phyloP scores from a whole-genome alignment of 106 monocot species.

The Acorus gramineus region DNA sequence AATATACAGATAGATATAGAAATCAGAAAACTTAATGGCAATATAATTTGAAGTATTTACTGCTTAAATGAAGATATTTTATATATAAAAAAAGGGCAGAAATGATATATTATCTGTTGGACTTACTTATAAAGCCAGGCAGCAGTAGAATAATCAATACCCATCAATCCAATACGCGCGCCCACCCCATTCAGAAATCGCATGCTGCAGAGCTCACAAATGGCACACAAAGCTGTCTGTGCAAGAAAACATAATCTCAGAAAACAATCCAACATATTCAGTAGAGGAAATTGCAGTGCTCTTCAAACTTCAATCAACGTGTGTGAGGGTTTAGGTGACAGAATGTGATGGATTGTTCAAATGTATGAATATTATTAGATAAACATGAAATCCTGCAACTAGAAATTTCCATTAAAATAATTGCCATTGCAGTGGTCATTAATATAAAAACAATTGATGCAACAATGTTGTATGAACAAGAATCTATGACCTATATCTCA shows the following conservation, averaged over 20 bases:
- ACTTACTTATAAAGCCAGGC: slow-evolving; percentile 74
- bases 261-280: not conserved
- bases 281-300: too few relatives aligned
- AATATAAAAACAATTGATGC: too few relatives aligned
- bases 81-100: not conserved
- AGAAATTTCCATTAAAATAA: too few relatives aligned
- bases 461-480: too few relatives aligned
- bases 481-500: too few relatives aligned
- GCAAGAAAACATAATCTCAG: not conserved
- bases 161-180: slow-evolving; percentile 76
- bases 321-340: too few relatives aligned
- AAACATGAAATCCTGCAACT: too few relatives aligned
- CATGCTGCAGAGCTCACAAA: slow-evolving; percentile 86
- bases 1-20: not conserved
- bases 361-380: too few relatives aligned
- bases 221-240: slow-evolving; percentile 67
- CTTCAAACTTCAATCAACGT: too few relatives aligned
- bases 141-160: slow-evolving; percentile 89
- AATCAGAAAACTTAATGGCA: not conserved
- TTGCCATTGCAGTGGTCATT: too few relatives aligned
- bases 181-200: slow-evolving; percentile 82
- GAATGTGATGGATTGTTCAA: too few relatives aligned
- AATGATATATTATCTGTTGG: not conserved
- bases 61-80: not conserved
- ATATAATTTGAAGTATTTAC: not conserved